phyloP scores from a whole-genome alignment of 495 filamentous ascomycete species.

The Oleoguttula mirabilis region DNA sequence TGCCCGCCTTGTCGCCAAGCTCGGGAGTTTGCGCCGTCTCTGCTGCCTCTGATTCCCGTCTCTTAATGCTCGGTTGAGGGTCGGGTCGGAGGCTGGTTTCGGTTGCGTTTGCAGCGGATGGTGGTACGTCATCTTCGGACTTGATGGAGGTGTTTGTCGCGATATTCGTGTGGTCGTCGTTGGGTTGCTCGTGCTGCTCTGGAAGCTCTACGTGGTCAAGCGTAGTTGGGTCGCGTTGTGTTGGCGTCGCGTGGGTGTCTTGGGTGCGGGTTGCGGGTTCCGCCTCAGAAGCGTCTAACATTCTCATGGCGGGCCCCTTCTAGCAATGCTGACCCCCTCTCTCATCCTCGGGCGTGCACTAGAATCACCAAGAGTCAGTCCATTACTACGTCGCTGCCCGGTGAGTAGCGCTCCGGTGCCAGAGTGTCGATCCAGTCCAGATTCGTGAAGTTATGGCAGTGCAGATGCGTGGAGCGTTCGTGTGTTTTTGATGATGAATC shows the following conservation, averaged over 20 bases:
- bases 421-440: too few relatives aligned
- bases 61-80: slow-evolving; percentile 12
- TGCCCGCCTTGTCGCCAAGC: slow-evolving; percentile 43
- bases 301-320: slow-evolving; percentile 4
- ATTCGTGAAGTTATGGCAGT: too few relatives aligned
- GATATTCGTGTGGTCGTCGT: not conserved
- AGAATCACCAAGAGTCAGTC: slow-evolving; percentile 1
- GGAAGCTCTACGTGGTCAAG: not conserved
- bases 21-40: slow-evolving; percentile 1
- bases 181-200: not conserved
- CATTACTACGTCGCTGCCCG: too few relatives aligned
- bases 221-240: not conserved
- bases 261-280: not conserved
- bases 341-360: slow-evolving; percentile 5
- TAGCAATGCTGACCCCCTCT: slow-evolving; percentile 15
- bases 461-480: too few relatives aligned
- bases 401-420: too few relatives aligned
- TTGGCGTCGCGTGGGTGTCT: not conserved
- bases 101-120: slow-evolving; percentile 2
- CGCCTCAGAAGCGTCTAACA: slow-evolving; percentile 9
- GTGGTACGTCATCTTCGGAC: not conserved
- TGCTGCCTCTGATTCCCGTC: slow-evolving; percentile 14
- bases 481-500: too few relatives aligned
- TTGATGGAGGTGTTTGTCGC: not conserved
- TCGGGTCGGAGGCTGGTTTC: slow-evolving; percentile 12